Evolutionary conservation across 2,329 filamentous ascomycete species (phyloP).

Genomic region (Alternaria ventricosa): DNA sequence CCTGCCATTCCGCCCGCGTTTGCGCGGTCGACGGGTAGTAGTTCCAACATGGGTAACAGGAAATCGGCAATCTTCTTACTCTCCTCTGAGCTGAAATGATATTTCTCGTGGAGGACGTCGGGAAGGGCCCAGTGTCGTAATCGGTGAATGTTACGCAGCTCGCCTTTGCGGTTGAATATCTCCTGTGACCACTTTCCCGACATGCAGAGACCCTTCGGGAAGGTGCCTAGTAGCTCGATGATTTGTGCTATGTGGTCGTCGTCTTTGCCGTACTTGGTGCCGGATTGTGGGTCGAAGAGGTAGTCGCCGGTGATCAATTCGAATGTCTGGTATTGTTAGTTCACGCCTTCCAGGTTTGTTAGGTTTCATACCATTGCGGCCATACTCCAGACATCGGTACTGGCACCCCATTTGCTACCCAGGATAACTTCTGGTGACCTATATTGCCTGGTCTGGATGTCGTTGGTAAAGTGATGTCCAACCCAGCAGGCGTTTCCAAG

Average conservation of each 20-base stretch:
- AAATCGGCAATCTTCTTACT: conserved; percentile 81
- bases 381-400: conserved; percentile 99
- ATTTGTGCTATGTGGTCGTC: conserved; percentile 99
- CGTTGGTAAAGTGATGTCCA: conserved; percentile 98
- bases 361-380: conserved; percentile 82
- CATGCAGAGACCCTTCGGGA: conserved; percentile 89
- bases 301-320: conserved; percentile 98
- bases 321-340: conserved; percentile 72
- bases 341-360: neutral
- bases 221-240: conserved; percentile 92
- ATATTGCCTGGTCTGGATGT: conserved; percentile 98
- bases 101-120: conserved; percentile 94
- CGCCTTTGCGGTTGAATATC: conserved; percentile 97
- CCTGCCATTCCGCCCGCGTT: conserved; percentile 96
- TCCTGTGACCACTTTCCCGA: conserved; percentile 97
- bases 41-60: conserved; percentile 86
- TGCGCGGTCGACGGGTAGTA: conserved; percentile 85
- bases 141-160: conserved; percentile 95
- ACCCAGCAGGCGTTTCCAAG: conserved; percentile 99
- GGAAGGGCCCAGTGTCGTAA: conserved; percentile 94
- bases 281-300: conserved; percentile 96
- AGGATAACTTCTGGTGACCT: conserved; percentile 96
- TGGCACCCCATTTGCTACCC: conserved; percentile 98
- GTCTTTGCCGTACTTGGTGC: conserved; percentile 98
- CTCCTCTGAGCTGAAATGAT: conserved; percentile 89